Conservation (phyloP, 1,284 basidiomycete genomes). For the Boletus subluridellus region DNA sequence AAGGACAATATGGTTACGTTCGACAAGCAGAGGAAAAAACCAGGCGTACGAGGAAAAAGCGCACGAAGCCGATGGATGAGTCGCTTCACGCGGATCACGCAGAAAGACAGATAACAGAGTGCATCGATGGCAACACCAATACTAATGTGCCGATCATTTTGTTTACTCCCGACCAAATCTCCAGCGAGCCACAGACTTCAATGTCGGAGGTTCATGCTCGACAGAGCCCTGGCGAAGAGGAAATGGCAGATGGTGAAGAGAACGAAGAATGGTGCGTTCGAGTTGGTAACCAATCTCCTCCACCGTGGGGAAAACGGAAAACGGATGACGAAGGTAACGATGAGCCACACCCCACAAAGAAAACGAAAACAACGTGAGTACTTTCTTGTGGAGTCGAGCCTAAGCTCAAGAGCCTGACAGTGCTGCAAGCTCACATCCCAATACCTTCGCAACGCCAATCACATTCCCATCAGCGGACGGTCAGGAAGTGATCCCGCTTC, state of each 20-base stretch:
- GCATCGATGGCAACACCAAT: slow-evolving; percentile 19
- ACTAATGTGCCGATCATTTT: slow-evolving; percentile 27
- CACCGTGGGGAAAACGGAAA: slow-evolving; percentile 64
- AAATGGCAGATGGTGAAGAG: slow-evolving; percentile 60
- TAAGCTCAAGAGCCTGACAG: slow-evolving; percentile 1
- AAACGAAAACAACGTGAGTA: slow-evolving; percentile 32
- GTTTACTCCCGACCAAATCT: slow-evolving; percentile 23
- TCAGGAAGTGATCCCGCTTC: slow-evolving; percentile 33
- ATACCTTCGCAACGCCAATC: slow-evolving; percentile 5
- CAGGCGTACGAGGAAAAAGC: slow-evolving; percentile 54
- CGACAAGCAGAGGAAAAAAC: slow-evolving; percentile 64
- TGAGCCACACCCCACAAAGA: slow-evolving; percentile 18
- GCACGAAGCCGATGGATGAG: slow-evolving; percentile 34
- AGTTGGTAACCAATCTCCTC: slow-evolving; percentile 58
- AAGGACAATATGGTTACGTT: slow-evolving; percentile 74
- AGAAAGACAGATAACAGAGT: slow-evolving; percentile 26
- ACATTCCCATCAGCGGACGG: slow-evolving; percentile 4
- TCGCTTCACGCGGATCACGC: slow-evolving; percentile 18
- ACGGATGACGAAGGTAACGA: slow-evolving; percentile 35
- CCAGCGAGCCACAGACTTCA: slow-evolving; percentile 15
- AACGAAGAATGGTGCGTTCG: slow-evolving; percentile 61
- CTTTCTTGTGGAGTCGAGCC: neutral
- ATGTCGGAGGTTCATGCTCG: slow-evolving; percentile 21
- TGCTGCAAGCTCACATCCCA: slow-evolving; percentile 3
- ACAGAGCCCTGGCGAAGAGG: slow-evolving; percentile 46